Conservation (phyloP, 2,329 filamentous ascomycete species). For the Xylaria sp. region DNA sequence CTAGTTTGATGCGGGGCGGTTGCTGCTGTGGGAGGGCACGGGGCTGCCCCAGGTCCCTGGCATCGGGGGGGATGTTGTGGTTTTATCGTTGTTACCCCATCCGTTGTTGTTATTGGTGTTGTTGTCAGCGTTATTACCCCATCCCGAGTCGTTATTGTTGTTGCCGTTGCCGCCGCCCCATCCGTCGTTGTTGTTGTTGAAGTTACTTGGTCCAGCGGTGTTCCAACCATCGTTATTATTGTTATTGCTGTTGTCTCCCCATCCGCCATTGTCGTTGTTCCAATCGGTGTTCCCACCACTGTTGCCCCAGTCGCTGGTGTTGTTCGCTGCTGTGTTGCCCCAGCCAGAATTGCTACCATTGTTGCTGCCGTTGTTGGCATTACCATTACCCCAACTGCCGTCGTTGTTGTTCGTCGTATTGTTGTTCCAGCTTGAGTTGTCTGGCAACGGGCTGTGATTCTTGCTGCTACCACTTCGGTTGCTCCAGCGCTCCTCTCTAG, state of each 20-base stretch:
- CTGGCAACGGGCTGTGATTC: conserved; percentile 25
- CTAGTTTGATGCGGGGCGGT: conserved; percentile 11
- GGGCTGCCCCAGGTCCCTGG: conserved; percentile 28
- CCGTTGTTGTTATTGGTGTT: neutral
- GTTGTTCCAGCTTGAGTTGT: neutral
- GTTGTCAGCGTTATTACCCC: neutral
- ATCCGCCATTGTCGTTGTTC: neutral
- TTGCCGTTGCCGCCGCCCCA: conserved; percentile 4
- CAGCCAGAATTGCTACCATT: conserved; percentile 7
- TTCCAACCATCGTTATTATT: conserved; percentile 1
- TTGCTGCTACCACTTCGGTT: conserved; percentile 28
- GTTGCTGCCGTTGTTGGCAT: conserved; percentile 7
- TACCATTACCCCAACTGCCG: conserved; percentile 9
- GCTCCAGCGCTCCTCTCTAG: conserved; percentile 27
- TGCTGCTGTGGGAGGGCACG: conserved; percentile 13
- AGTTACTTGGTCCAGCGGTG: neutral
- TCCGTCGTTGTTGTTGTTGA: neutral
- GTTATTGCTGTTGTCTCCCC: neutral
- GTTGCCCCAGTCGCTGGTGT: neutral
- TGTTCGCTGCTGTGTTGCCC: conserved; percentile 11
- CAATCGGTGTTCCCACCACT: too few relatives aligned
- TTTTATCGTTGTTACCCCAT: neutral
- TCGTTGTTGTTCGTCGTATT: conserved; percentile 18
- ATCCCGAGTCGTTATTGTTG: neutral
- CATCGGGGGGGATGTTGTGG: conserved; percentile 3